Percentiles rank a stretch among this genome's conserved stretches.
These are phyloP conservation scores for Aspergillus eucalypticola DNA, from an alignment of 2,329 filamentous ascomycete species.

Conservation along the genomic window DNA sequence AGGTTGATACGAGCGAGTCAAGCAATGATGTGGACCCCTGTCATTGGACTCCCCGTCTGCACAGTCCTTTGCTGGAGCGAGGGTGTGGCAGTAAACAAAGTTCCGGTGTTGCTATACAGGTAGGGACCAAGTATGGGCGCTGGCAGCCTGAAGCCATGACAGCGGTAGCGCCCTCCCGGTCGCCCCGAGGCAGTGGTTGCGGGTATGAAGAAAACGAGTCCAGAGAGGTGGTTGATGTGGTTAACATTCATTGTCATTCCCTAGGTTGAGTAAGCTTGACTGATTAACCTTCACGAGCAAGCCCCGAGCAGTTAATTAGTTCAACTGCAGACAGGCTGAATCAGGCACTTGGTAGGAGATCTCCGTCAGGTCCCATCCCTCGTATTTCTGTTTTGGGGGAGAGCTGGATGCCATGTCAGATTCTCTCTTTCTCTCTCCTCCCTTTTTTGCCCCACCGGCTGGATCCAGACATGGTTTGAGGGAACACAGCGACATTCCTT, in stretches of 20 bases:
- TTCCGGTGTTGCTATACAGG: too few species aligned
- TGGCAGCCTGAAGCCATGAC: too few species aligned
- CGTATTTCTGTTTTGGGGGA: neutral
- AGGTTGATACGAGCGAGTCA: too few species aligned
- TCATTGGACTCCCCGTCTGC: too few species aligned
- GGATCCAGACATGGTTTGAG: neutral
- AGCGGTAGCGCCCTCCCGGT: neutral
- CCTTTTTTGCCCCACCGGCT: neutral
- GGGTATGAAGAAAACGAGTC: neutral
- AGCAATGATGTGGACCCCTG: too few species aligned
- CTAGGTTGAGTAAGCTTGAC: neutral
- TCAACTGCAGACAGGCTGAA: neutral
- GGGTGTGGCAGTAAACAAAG: too few species aligned
- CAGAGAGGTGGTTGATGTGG: neutral
- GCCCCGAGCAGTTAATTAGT: neutral
- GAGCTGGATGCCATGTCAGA: neutral
- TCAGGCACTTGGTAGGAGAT: neutral
- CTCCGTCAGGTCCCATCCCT: neutral
- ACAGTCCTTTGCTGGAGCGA: too few species aligned
- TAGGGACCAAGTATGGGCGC: too few species aligned
- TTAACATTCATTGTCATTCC: neutral
- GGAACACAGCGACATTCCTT: neutral
- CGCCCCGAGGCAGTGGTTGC: too few species aligned
- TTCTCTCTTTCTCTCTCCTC: neutral
- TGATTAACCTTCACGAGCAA: neutral